phyloP scores from a whole-genome alignment of 2,329 filamentous ascomycete genomes.

The Podosphaera xanthii region DNA sequence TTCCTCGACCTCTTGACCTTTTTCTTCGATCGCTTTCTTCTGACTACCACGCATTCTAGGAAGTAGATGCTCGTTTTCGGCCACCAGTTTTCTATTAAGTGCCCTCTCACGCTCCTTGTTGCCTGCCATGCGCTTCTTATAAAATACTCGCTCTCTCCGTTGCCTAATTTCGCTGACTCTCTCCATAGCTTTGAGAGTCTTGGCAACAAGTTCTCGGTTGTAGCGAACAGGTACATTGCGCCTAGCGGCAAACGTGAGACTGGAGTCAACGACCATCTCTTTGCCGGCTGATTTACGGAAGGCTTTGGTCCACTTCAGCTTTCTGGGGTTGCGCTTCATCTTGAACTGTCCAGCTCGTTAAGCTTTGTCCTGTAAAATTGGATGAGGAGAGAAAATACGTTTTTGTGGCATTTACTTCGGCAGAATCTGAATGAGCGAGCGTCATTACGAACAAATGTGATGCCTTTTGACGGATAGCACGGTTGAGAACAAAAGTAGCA shows the following conservation, averaged over 20 bases:
- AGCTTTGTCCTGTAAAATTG: background rate
- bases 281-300: constrained; percentile 71
- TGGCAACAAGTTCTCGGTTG: constrained; percentile 73
- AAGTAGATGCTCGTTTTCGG: constrained; percentile 79
- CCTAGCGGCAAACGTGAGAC: constrained; percentile 73
- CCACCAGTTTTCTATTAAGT: constrained; percentile 67
- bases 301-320: constrained; percentile 92
- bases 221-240: constrained; percentile 91
- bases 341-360: constrained; percentile 37
- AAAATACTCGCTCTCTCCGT: constrained; percentile 73
- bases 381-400: constrained; percentile 6
- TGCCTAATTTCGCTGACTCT: constrained; percentile 67
- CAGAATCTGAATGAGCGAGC: constrained; percentile 34
- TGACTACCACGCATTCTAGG: constrained; percentile 45
- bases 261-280: constrained; percentile 79
- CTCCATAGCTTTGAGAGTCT: constrained; percentile 81
- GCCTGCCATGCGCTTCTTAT: constrained; percentile 80
- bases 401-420: constrained; percentile 24
- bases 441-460: constrained; percentile 20
- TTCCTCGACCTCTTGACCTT: constrained; percentile 20
- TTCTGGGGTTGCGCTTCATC: constrained; percentile 95
- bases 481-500: constrained; percentile 52
- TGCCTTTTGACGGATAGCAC: constrained; percentile 38
- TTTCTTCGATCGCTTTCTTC: constrained; percentile 32
- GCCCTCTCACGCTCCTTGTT: constrained; percentile 66